Percentiles rank a stretch among this genome's conserved stretches.
phyloP scores from a whole-genome alignment of 1,284 basidiomycete species.

The Sphaerobolus stellatus region DNA sequence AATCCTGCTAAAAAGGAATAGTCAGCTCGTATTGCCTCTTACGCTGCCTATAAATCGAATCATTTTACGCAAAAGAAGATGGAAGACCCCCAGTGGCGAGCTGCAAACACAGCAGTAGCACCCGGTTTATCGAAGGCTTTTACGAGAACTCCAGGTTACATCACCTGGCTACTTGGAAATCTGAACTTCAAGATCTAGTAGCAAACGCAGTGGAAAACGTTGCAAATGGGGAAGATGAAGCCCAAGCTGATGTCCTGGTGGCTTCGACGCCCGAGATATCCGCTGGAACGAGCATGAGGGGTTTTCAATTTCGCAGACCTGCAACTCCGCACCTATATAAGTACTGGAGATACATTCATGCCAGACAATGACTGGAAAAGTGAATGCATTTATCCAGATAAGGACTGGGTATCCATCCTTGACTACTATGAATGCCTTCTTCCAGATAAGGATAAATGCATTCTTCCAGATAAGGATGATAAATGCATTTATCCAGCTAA shows the following conservation, averaged over 20 bases:
- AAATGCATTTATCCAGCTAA: too few relatives aligned
- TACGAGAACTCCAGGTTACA: constrained; percentile 93
- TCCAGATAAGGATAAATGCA: too few relatives aligned
- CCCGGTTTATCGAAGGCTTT: constrained; percentile 83
- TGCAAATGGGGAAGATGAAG: constrained; percentile 40
- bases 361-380: too few relatives aligned
- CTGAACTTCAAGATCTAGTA: constrained; percentile 82
- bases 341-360: too few relatives aligned
- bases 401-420: too few relatives aligned
- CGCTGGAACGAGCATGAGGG: constrained; percentile 51
- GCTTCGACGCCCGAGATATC: constrained; percentile 6
- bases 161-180: constrained; percentile 90
- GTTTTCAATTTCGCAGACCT: constrained; percentile 47
- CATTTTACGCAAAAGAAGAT: constrained; percentile 71
- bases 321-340: too few relatives aligned
- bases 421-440: too few relatives aligned
- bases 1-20: constrained; percentile 43
- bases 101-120: constrained; percentile 82
- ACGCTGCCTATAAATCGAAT: constrained; percentile 68
- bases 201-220: constrained; percentile 73
- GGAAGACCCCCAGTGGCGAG: constrained; percentile 81
- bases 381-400: too few relatives aligned
- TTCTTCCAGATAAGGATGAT: too few relatives aligned
- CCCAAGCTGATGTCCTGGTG: not conserved
- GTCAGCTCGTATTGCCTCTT: constrained; percentile 51